Percentiles rank a stretch among this genome's conserved stretches.
Evolutionary conservation across 768 basidiomycete species (phyloP).

Genomic region (Cyathus striatus): DNA sequence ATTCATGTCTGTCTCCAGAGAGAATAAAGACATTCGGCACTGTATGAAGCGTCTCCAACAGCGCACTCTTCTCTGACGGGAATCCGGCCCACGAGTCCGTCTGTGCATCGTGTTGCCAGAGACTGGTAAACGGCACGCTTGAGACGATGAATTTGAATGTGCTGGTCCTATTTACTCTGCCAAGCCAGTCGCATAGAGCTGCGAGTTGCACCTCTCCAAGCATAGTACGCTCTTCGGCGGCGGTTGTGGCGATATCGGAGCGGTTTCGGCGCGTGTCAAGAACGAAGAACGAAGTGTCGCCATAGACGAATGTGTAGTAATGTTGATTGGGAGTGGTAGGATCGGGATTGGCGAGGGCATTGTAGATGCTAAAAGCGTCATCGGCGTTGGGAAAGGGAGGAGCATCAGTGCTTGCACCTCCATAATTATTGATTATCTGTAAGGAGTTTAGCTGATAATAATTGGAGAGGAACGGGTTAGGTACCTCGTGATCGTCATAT

Average conservation of each 20-base stretch:
- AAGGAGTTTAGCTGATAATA: conserved; percentile 2
- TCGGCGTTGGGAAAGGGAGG: conserved; percentile 56
- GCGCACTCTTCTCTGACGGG: conserved; percentile 47
- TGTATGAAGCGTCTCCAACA: conserved; percentile 54
- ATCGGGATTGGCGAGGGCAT: conserved; percentile 60
- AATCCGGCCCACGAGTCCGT: conserved; percentile 71
- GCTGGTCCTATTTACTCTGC: conserved; percentile 59
- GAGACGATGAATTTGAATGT: conserved; percentile 77
- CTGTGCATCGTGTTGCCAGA: conserved; percentile 61
- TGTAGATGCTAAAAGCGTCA: conserved; percentile 56
- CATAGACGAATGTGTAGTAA: conserved; percentile 61
- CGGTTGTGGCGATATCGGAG: conserved; percentile 30
- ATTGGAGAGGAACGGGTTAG: not conserved
- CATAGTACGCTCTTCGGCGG: conserved; percentile 51
- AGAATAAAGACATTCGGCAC: conserved; percentile 70
- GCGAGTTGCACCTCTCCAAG: conserved; percentile 62
- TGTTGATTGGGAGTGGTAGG: conserved; percentile 34
- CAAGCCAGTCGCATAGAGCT: conserved; percentile 60
- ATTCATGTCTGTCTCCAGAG: conserved; percentile 77
- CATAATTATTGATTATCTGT: conserved; percentile 64
- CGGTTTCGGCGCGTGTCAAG: conserved; percentile 66
- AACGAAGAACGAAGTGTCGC: conserved; percentile 74
- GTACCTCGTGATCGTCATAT: conserved; percentile 71
- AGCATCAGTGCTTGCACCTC: conserved; percentile 50
- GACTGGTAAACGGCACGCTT: conserved; percentile 69